Conservation (phyloP, 768 basidiomycete species). For the Trametes cingulata region DNA sequence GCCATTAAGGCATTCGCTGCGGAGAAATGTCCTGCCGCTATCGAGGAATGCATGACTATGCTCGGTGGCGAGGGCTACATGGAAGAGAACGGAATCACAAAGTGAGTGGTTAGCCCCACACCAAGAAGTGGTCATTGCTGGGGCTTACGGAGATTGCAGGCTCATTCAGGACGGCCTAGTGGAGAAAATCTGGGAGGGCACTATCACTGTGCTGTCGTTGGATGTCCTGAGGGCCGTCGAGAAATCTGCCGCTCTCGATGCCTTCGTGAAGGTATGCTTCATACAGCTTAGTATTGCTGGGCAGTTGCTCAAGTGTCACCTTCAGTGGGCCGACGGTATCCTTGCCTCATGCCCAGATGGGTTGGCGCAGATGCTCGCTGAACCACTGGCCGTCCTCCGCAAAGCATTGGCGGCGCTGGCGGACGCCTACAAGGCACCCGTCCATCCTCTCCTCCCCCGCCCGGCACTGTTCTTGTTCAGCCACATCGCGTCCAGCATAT, state of each 20-base stretch:
- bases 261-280: slow-evolving; percentile 50
- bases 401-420: slow-evolving; percentile 43
- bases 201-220: slow-evolving; percentile 63
- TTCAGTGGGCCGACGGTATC: slow-evolving; percentile 54
- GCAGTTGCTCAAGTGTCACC: neutral
- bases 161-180: slow-evolving; percentile 69
- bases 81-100: slow-evolving; percentile 75
- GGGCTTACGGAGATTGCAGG: slow-evolving; percentile 26
- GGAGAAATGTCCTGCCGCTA: slow-evolving; percentile 59
- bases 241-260: slow-evolving; percentile 43
- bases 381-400: slow-evolving; percentile 31
- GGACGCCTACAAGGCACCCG: slow-evolving; percentile 41
- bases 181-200: slow-evolving; percentile 86
- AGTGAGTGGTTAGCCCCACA: slow-evolving; percentile 32
- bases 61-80: slow-evolving; percentile 82
- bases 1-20: slow-evolving; percentile 71
- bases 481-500: slow-evolving; percentile 50
- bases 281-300: neutral
- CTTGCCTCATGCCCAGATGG: slow-evolving; percentile 43
- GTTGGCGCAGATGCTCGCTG: slow-evolving; percentile 33
- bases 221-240: slow-evolving; percentile 61
- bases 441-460: slow-evolving; percentile 51
- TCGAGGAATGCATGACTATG: slow-evolving; percentile 74
- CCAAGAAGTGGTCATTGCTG: neutral
- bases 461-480: slow-evolving; percentile 62